Conservation (phyloP, 2,329 filamentous ascomycete species). For the Colletotrichum caudatum region DNA sequence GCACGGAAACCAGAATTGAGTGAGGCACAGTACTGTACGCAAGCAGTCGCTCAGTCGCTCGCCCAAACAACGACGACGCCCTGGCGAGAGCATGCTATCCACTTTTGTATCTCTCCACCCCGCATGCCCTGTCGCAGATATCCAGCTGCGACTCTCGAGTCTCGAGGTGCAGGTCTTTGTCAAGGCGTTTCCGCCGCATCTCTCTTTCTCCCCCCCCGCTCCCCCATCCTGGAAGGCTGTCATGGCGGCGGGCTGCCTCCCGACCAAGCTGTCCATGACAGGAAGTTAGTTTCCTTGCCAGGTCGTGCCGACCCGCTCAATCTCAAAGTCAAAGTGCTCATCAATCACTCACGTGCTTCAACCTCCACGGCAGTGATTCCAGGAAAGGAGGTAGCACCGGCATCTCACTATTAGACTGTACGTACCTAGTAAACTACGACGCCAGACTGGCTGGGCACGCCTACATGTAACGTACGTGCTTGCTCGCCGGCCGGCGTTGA, state of each 20-base stretch:
- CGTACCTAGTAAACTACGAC: neutral
- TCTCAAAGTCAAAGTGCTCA: neutral
- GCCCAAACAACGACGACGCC: slow-evolving; percentile 21
- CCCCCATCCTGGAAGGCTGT: neutral
- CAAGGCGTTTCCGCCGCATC: neutral
- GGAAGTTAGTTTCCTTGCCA: neutral
- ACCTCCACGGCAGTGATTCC: neutral
- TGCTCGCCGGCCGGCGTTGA: neutral
- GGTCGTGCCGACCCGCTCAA: neutral
- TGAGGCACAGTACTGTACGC: neutral
- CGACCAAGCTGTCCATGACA: neutral
- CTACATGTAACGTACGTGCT: neutral
- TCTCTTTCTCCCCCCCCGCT: neutral
- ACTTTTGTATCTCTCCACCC: neutral
- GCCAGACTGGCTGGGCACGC: neutral
- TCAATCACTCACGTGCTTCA: neutral
- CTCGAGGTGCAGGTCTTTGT: neutral
- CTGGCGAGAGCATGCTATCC: slow-evolving; percentile 3
- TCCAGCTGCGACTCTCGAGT: slow-evolving; percentile 7
- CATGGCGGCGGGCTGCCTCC: neutral
- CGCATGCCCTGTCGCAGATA: slow-evolving; percentile 17
- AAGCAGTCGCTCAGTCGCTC: slow-evolving; percentile 22
- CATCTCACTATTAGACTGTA: too few relatives aligned
- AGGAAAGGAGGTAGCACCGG: neutral
- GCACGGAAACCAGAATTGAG: neutral